phyloP scores from a whole-genome alignment of 306 rosid species.

The Pterocarpus santalinus region DNA sequence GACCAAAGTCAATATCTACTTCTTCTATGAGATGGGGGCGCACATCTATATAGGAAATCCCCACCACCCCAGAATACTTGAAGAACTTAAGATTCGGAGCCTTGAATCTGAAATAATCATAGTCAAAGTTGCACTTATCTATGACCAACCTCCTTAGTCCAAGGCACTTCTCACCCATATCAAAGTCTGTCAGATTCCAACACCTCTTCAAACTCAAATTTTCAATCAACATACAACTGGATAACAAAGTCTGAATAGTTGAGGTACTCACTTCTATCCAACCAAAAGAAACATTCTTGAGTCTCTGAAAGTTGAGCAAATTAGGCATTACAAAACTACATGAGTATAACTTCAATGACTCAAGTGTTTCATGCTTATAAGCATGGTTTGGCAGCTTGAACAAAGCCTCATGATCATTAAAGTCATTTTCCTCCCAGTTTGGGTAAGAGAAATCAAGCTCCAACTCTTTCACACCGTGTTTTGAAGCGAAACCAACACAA shows the following conservation, averaged over 20 bases:
- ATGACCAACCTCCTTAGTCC: conserved; percentile 36
- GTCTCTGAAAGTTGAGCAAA: neutral
- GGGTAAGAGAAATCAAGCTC: conserved; percentile 39
- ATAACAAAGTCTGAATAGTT: conserved; percentile 1
- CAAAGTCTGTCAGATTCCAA: conserved; percentile 14
- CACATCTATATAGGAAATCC: neutral
- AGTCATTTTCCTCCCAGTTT: neutral
- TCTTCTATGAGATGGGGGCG: neutral
- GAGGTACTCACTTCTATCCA: neutral
- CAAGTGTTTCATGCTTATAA: neutral
- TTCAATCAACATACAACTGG: neutral
- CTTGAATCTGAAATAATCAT: neutral
- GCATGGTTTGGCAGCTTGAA: neutral
- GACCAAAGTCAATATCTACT: conserved; percentile 33
- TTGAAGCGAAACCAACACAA: neutral
- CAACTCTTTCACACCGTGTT: neutral
- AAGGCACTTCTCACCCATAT: neutral
- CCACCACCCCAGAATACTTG: conserved; percentile 36
- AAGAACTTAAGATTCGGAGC: conserved; percentile 37
- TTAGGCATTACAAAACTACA: neutral
- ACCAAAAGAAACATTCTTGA: conserved; percentile 47
- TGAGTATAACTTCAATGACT: conserved; percentile 34
- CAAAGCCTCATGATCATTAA: neutral
- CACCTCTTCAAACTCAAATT: conserved; percentile 42
- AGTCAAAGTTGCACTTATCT: conserved; percentile 1